Base-by-base conservation (phyloP, 192 early-diverging fungal species). In the Chytriomyces hyalinus region DNA sequence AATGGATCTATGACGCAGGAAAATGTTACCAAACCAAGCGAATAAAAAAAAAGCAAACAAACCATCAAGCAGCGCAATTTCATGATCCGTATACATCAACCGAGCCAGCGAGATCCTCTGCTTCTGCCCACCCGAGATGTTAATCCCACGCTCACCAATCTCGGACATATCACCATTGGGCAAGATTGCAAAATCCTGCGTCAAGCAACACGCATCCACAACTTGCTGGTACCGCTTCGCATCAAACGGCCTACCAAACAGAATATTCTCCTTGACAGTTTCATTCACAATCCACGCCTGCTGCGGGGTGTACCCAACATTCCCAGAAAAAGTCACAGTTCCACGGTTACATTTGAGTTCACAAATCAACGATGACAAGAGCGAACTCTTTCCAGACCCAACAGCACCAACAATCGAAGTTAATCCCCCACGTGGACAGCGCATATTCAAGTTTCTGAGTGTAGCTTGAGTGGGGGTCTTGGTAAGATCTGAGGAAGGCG, bases 151-250 rank as follows among this genome's bases (percentile, higher is more conserved):
- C 62, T 87, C 86, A 8, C 83, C 86, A 51, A 87, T 87, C 74
- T 81, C 96, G 8, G 94, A 95, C 81, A 90, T 78, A 82, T 99
- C 98, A 10, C 96, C 96, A 20, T 87, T 91, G 11, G 91, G 84
- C 63, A 98, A 80, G 13, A 95, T 93, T 13, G 90, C 91, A 47
- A 99, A 84, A 86, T 99, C 98, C n/a, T 86, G 87, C 44, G 83
- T 87, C 48, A 99, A 85, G 17, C 93, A 91, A 82, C 97, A 99
- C 26, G 93, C 93, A 24, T 88, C 85, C 65, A 99, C 80, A 6
- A 90, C 88, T 47, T 83, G 79, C 4, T 84, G 72, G 64, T 96
- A 97, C 47, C 83, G 81, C 13, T 81, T 81, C n/a, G 74, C 74
- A 44, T 94, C 85, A 65, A 83, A 92, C 0, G 87, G 84, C 6